These are phyloP conservation scores for Excoecaria agallocha DNA, from an alignment of 345 rosid genomes.

Conservation along the genomic window DNA sequence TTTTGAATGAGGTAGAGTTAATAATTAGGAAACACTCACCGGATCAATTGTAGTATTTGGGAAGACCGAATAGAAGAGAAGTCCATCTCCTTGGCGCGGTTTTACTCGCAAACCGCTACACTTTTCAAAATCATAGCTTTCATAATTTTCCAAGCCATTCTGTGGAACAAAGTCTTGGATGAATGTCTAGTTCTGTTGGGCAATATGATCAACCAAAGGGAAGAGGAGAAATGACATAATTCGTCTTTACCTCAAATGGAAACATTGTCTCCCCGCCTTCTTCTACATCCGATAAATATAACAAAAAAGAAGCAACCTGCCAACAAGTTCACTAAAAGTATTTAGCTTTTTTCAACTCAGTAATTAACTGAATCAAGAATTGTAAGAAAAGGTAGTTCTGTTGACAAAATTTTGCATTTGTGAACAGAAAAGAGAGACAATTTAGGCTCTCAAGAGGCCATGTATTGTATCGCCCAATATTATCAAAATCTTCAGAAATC, in stretches of 20 bases:
- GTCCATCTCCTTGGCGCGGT: slow-evolving; percentile 62
- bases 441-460: background rate
- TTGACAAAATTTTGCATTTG: background rate
- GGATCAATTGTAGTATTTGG: slow-evolving; percentile 61
- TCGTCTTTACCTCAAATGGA: slow-evolving; percentile 58
- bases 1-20: background rate
- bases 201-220: slow-evolving; percentile 1
- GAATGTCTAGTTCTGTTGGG: background rate
- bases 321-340: background rate
- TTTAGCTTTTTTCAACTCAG: background rate
- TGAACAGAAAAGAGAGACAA: background rate
- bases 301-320: slow-evolving; percentile 60
- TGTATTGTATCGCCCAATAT: too few relatives aligned
- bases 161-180: slow-evolving; percentile 25
- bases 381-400: background rate
- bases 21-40: slow-evolving; percentile 22
- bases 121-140: slow-evolving; percentile 42
- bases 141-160: slow-evolving; percentile 43
- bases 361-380: background rate
- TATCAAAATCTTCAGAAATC: too few relatives aligned
- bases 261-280: slow-evolving; percentile 76
- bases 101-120: slow-evolving; percentile 61
- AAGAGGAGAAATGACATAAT: slow-evolving; percentile 4
- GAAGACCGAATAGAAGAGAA: slow-evolving; percentile 55
- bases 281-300: slow-evolving; percentile 60